These are phyloP conservation scores for Amaranthus palmeri DNA, from an alignment of 148 eudicot genomes.

Conservation along the genomic window DNA sequence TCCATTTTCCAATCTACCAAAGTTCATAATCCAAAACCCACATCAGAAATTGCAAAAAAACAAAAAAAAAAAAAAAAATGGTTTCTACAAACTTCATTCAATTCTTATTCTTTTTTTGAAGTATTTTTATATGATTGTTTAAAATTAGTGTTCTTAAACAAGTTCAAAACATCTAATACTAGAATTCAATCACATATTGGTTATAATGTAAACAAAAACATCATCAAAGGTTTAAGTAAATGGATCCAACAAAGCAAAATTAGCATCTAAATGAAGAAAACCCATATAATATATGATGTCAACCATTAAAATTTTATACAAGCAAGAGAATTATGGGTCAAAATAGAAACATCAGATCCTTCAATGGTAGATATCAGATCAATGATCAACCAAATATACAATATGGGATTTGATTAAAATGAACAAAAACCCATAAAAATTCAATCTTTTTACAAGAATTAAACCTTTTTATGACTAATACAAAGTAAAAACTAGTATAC, in stretches of 20 bases:
- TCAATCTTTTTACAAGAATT: conserved; percentile 9
- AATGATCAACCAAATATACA: conserved; percentile 30
- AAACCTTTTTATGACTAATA: conserved; percentile 6
- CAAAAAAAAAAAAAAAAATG: neutral
- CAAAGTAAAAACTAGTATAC: conserved; percentile 22
- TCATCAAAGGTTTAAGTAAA: neutral
- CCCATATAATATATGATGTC: neutral
- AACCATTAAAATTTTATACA: neutral
- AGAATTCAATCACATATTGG: conserved; percentile 1
- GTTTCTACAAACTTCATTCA: conserved; percentile 5
- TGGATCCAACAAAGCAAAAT: conserved; percentile 16
- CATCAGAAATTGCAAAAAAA: neutral
- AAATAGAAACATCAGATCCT: conserved; percentile 49
- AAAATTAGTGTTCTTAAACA: too few relatives aligned
- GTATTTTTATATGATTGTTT: too few relatives aligned
- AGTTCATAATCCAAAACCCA: conserved; percentile 4
- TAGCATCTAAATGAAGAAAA: neutral
- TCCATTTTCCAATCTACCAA: conserved; percentile 69
- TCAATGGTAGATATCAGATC: conserved; percentile 37
- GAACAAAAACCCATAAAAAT: conserved; percentile 16
- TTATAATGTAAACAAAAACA: neutral
- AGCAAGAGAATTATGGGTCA: conserved; percentile 7
- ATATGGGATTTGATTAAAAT: conserved; percentile 11
- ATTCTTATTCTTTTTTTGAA: neutral
- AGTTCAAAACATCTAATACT: neutral